These are phyloP conservation scores for Taphrina communis DNA, from an alignment of 1,139 yeast species.

Conservation along the genomic window DNA sequence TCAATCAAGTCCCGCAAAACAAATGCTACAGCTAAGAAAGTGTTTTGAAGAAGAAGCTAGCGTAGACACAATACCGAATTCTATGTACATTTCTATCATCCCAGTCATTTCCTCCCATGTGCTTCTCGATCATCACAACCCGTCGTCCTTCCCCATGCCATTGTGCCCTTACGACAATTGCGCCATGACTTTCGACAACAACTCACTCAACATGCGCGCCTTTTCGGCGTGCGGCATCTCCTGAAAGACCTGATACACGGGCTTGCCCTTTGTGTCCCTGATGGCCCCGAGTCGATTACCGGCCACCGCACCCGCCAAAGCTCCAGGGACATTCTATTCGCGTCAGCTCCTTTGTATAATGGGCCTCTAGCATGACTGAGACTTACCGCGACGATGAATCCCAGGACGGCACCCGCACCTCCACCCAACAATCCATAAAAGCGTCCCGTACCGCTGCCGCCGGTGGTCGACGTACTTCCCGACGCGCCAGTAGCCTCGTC, in stretches of 20 bases:
- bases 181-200: constrained; percentile 39
- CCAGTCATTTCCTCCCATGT: neutral
- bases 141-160: neutral
- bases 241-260: constrained; percentile 46
- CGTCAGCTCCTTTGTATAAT: constrained; percentile 17
- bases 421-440: constrained; percentile 45
- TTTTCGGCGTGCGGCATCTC: constrained; percentile 40
- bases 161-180: constrained; percentile 28
- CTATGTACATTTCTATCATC: neutral
- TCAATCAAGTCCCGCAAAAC: neutral
- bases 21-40: neutral
- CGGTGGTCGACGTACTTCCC: neutral
- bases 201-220: constrained; percentile 31
- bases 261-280: constrained; percentile 45
- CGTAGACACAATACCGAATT: neutral
- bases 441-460: constrained; percentile 19
- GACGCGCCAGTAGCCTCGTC: constrained; percentile 41
- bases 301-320: constrained; percentile 46
- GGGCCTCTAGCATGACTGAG: neutral
- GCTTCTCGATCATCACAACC: neutral
- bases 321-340: constrained; percentile 46
- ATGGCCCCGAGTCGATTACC: constrained; percentile 47
- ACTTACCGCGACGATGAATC: constrained; percentile 44
- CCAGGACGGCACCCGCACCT: constrained; percentile 46
- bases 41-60: neutral